A percentile compares a stretch with the other conserved stretches of the same genome.
These are phyloP conservation scores for Bremia lactucae DNA, from an alignment of 352 stramenopile genomes.

Conservation along the genomic window DNA sequence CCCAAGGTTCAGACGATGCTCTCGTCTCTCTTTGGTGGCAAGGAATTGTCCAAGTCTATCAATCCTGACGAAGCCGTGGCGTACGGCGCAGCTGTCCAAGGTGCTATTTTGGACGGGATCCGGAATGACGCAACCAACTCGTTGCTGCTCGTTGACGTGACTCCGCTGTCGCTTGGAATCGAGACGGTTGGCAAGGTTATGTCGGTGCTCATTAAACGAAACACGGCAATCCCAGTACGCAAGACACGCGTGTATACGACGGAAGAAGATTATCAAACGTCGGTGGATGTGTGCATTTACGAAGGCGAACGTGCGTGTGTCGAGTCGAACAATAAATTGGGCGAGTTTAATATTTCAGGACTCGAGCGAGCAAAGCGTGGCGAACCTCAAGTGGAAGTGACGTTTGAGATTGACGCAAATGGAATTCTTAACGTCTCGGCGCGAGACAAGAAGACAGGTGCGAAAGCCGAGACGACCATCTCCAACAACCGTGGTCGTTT, in stretches of 20 bases:
- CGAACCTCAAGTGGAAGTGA: conserved; percentile 86
- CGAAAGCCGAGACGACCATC: conserved; percentile 58
- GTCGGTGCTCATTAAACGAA: conserved; percentile 81
- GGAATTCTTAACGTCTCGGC: conserved; percentile 88
- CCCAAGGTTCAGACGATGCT: conserved; percentile 56
- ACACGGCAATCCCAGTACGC: conserved; percentile 81
- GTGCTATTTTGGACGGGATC: conserved; percentile 52
- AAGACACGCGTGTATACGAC: conserved; percentile 70
- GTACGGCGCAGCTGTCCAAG: conserved; percentile 61
- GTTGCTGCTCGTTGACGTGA: conserved; percentile 85
- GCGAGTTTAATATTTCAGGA: conserved; percentile 86
- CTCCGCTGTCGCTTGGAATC: conserved; percentile 79
- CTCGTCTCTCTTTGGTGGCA: conserved; percentile 41
- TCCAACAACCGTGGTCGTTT: conserved; percentile 66
- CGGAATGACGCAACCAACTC: conserved; percentile 77
- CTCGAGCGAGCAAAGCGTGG: conserved; percentile 80
- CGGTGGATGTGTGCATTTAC: conserved; percentile 80
- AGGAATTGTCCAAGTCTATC: conserved; percentile 57
- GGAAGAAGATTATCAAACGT: conserved; percentile 76
- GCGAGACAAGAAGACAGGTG: conserved; percentile 74
- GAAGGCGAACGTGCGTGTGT: conserved; percentile 83
- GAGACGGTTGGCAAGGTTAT: conserved; percentile 86
- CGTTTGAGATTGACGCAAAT: conserved; percentile 89
- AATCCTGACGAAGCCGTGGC: conserved; percentile 78
- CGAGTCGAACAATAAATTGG: conserved; percentile 89